Evolutionary conservation across 768 basidiomycete species (phyloP).

Genomic region (Trametopsis cervina): DNA sequence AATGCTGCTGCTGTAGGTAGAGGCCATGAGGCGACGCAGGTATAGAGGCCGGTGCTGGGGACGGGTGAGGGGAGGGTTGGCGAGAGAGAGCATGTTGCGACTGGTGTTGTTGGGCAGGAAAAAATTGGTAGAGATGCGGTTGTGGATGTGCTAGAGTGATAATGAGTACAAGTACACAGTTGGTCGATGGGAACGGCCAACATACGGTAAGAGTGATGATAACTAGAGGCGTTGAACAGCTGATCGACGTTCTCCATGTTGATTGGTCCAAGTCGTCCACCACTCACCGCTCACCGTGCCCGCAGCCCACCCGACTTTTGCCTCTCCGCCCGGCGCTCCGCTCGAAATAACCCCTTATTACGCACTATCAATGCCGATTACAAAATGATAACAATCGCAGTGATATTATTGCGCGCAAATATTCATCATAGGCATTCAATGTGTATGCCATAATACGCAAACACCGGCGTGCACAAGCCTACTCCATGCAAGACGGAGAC

Average conservation of each 20-base stretch:
- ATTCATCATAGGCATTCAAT: neutral
- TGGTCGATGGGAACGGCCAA: constrained; percentile 24
- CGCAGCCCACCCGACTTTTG: too few species aligned
- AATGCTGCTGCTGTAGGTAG: constrained; percentile 13
- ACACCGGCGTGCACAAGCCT: too few species aligned
- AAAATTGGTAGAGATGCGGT: constrained; percentile 11
- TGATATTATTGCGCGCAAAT: neutral
- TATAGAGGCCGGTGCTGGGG: constrained; percentile 14
- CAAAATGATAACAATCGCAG: too few species aligned
- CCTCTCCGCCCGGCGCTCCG: constrained; percentile 1
- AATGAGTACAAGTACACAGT: constrained; percentile 15
- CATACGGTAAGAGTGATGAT: constrained; percentile 32
- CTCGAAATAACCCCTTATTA: neutral
- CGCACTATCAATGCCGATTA: neutral
- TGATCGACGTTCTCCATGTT: constrained; percentile 49
- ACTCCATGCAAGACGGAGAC: too few species aligned
- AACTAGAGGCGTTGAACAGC: constrained; percentile 48
- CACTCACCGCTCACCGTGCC: constrained; percentile 15
- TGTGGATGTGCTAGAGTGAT: constrained; percentile 8
- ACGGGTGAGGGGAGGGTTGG: constrained; percentile 21
- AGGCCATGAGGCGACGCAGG: constrained; percentile 3
- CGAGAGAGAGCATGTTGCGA: constrained; percentile 18
- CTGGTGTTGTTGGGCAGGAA: constrained; percentile 14
- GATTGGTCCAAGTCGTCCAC: constrained; percentile 16
- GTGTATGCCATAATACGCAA: too few species aligned